These are phyloP conservation scores for Cryphonectria carpinicola DNA, from an alignment of 2,329 filamentous ascomycete species.

Conservation along the genomic window DNA sequence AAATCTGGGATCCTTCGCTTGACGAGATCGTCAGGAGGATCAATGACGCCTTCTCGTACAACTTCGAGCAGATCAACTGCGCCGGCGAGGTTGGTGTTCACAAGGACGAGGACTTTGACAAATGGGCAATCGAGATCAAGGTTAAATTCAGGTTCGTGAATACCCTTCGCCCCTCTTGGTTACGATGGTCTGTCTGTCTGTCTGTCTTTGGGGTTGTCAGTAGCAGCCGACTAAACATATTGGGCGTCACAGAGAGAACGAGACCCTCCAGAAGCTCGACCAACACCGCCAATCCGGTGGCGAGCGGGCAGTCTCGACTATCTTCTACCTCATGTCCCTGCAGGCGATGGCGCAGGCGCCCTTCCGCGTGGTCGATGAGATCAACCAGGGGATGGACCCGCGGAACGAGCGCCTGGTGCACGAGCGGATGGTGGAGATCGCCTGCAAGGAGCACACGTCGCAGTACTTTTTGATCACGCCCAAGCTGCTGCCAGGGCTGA, in stretches of 20 bases:
- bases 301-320: conserved; percentile 93
- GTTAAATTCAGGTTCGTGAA: conserved; percentile 83
- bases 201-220: conserved; percentile 24
- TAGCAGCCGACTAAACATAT: conserved; percentile 29
- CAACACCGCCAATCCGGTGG: conserved; percentile 95
- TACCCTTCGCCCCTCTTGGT: neutral
- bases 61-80: conserved; percentile 92
- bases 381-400: conserved; percentile 99
- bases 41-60: conserved; percentile 88
- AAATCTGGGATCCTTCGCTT: conserved; percentile 80
- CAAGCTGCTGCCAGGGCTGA: conserved; percentile 83
- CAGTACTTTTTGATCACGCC: conserved; percentile 98
- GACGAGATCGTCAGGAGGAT: conserved; percentile 80
- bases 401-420: conserved; percentile 98
- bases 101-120: conserved; percentile 91
- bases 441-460: conserved; percentile 78
- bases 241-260: conserved; percentile 65
- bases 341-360: conserved; percentile 92
- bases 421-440: conserved; percentile 97
- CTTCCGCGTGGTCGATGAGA: conserved; percentile 98
- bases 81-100: conserved; percentile 86
- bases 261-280: conserved; percentile 82
- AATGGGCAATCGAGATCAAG: conserved; percentile 91
- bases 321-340: conserved; percentile 98
- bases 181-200: neutral